Evolutionary conservation across 805 yeast genomes (phyloP), one percentile per base, ranked within the genome.

Genomic region (Yarrowia osloensis): DNA sequence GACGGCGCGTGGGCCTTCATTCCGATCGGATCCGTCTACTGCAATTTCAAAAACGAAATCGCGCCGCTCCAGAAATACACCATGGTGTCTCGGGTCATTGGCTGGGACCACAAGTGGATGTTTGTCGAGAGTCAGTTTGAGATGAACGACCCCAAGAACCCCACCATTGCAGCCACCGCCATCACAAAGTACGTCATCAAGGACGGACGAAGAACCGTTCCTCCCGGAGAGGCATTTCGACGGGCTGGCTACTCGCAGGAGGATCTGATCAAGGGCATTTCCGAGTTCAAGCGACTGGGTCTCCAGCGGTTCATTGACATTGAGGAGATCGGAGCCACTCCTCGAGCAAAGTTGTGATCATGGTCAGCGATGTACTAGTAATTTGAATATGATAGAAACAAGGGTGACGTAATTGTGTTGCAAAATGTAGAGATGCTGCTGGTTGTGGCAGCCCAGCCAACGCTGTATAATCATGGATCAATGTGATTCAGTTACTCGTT

Each of bases 101-200:
- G 94, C 6, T 92, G 97, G 97, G 95, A 90, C 77, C 81, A 84
- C 42, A 93, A 92, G 76, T 91, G 97, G 97, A 72, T 93, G 15
- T 92, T 86, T 74, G 83, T 90, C 15, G 70, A 89, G 26, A 84
- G 89, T 46, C 82, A 85, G 72, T 91, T 91, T 73, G 83, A 81
- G 12, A 78, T 81, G 54, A 70, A 74, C 22, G 72, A 73, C n/a
- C 68, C 71, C 19, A 77, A 75, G 8, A 74, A 72, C 11, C 76
- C 75, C n/a, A 75, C 77, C 12, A 70, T 84, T 28, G 82, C 86
- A 71, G 86, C 91, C 0, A 78, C 86, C 24, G 85, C 88, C 1
- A 75, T 92, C 28, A 88, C 96, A 11, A 91, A 88, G 75, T 88
- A 91, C 72, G 96, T 93, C 2, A 83, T 92, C 73, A 93, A 92